Evolutionary conservation across 1,139 yeast species (phyloP).

Genomic region (Scheffersomyces segobiensis): DNA sequence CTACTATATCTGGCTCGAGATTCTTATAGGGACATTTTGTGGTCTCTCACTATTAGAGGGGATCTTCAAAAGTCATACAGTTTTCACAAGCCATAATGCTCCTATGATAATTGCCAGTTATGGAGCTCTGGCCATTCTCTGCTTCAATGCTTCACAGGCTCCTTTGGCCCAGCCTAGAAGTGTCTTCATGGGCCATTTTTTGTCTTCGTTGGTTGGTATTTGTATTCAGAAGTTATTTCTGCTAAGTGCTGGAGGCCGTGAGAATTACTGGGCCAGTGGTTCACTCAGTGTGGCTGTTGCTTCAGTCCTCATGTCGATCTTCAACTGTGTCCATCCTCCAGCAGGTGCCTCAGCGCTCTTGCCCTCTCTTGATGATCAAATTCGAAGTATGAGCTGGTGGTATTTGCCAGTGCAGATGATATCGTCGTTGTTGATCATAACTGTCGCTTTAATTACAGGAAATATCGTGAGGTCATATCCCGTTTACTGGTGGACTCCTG

Average conservation of each 20-base stretch:
- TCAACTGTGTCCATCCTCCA: slow-evolving; percentile 70
- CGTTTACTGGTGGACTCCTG: slow-evolving; percentile 63
- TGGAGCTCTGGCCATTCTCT: slow-evolving; percentile 66
- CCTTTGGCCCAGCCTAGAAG: slow-evolving; percentile 73
- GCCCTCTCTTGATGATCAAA: slow-evolving; percentile 51
- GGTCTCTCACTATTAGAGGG: slow-evolving; percentile 56
- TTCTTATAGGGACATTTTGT: slow-evolving; percentile 47
- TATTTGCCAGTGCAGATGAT: slow-evolving; percentile 59
- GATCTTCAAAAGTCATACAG: slow-evolving; percentile 46
- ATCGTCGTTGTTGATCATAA: slow-evolving; percentile 49
- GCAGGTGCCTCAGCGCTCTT: slow-evolving; percentile 73
- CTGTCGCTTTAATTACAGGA: slow-evolving; percentile 56
- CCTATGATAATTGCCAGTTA: slow-evolving; percentile 62
- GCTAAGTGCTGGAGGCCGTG: slow-evolving; percentile 36
- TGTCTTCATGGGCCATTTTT: slow-evolving; percentile 56
- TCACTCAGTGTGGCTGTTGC: slow-evolving; percentile 60
- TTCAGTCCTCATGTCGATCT: slow-evolving; percentile 57
- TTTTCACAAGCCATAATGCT: slow-evolving; percentile 44
- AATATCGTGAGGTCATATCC: slow-evolving; percentile 61
- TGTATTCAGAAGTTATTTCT: slow-evolving; percentile 56
- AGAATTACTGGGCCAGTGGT: slow-evolving; percentile 60
- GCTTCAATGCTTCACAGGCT: slow-evolving; percentile 55
- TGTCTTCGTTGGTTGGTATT: slow-evolving; percentile 55
- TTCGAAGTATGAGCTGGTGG: slow-evolving; percentile 66
- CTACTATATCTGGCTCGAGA: slow-evolving; percentile 49